phyloP scores from a whole-genome alignment of 257 asterid species.

The Solanum chaucha region DNA sequence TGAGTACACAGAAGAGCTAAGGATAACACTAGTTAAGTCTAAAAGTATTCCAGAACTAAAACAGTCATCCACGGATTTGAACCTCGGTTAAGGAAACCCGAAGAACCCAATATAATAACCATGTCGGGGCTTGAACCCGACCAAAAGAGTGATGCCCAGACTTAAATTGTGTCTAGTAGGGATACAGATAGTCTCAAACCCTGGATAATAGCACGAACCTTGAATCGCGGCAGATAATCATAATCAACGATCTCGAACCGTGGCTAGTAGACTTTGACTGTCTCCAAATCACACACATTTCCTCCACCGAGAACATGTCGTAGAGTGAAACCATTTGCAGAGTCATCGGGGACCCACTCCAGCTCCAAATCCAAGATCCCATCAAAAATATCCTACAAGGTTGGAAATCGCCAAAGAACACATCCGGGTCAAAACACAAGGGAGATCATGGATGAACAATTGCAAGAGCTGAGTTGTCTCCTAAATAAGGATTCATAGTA shows the following conservation, averaged over 20 bases:
- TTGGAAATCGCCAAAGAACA: background rate
- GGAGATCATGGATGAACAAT: background rate
- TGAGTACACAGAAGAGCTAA: background rate
- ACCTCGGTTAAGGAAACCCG: background rate
- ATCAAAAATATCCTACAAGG: background rate
- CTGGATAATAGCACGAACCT: background rate
- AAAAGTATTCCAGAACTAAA: background rate
- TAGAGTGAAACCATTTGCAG: background rate
- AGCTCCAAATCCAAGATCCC: background rate
- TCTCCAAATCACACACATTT: background rate
- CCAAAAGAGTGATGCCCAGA: background rate
- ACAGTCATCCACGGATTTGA: background rate
- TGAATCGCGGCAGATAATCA: no score
- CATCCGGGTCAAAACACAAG: background rate
- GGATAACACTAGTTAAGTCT: background rate
- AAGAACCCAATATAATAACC: background rate
- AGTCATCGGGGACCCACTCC: background rate
- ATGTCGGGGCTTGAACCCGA: background rate
- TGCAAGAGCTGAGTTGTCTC: background rate
- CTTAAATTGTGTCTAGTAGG: background rate
- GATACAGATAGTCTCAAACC: background rate
- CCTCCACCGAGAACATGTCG: fast-evolving
- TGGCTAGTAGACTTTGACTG: background rate
- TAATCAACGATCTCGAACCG: background rate
- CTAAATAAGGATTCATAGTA: no score